Evolutionary conservation across 345 rosid genomes (phyloP).

Genomic region (Mallotus nudiflorus): DNA sequence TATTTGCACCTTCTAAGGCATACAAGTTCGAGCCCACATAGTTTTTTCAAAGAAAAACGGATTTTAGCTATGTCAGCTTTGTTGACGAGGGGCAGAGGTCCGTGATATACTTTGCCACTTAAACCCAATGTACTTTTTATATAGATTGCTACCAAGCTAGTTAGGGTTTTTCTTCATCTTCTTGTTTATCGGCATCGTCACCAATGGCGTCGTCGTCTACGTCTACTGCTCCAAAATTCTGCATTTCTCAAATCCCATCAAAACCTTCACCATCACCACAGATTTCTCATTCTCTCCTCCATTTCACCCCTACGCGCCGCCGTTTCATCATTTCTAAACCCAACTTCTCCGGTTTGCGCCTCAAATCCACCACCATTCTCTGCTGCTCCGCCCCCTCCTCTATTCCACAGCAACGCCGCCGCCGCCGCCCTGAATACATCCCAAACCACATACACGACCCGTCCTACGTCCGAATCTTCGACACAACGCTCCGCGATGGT

Average conservation of each 20-base stretch:
- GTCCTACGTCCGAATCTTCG: conserved; percentile 77
- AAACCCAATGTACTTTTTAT: too few relatives aligned
- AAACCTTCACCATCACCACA: background rate
- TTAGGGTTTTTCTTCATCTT: background rate
- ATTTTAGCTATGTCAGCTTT: too few relatives aligned
- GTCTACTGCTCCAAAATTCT: background rate
- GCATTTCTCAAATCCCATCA: background rate
- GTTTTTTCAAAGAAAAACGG: too few relatives aligned
- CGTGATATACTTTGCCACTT: too few relatives aligned
- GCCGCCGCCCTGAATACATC: conserved; percentile 56
- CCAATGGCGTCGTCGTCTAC: conserved; percentile 5
- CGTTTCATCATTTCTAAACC: background rate
- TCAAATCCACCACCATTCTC: background rate
- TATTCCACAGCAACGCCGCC: too few relatives aligned
- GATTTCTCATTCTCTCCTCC: background rate
- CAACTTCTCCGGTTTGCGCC: background rate
- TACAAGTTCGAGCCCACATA: too few relatives aligned
- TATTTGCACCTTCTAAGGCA: too few relatives aligned
- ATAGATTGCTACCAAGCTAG: too few relatives aligned
- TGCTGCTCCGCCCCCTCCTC: conserved; percentile 24
- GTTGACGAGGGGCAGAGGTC: too few relatives aligned
- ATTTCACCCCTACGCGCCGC: background rate
- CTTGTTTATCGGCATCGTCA: background rate
- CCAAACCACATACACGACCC: conserved; percentile 76
- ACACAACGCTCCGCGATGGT: conserved; percentile 98